Conservation (phyloP, 345 rosid species). For the Iberis pinnata region DNA sequence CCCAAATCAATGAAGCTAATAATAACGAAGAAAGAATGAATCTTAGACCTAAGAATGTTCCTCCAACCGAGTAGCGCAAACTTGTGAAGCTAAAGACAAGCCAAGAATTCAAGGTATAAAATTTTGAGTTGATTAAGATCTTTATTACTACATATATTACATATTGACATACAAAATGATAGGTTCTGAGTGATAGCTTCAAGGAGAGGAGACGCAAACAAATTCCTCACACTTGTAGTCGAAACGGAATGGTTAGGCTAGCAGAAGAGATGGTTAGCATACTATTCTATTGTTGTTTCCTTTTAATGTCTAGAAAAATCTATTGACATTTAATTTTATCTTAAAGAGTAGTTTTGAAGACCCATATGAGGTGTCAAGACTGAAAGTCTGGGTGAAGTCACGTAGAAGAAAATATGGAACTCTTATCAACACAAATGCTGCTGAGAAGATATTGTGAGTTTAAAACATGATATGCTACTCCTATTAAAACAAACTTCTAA, state of each 20-base stretch:
- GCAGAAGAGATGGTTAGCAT: not conserved
- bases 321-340: no score
- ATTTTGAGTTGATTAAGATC: no score
- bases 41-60: not conserved
- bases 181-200: not conserved
- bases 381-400: not conserved
- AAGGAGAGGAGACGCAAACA: not conserved
- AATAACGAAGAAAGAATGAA: not conserved
- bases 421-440: not conserved
- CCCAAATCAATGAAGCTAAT: not conserved
- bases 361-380: not conserved
- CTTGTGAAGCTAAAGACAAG: not conserved
- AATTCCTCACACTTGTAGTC: not conserved
- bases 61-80: not conserved
- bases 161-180: no score
- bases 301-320: no score
- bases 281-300: no score
- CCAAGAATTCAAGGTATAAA: not conserved
- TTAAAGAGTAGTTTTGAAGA: no score
- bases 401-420: not conserved
- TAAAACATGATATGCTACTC: no score
- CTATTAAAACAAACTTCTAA: not conserved
- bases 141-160: no score
- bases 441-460: not conserved
- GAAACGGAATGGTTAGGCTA: not conserved